Evolutionary conservation across 192 early-diverging fungal species (phyloP).

Genomic region (Coemansia sp.): DNA sequence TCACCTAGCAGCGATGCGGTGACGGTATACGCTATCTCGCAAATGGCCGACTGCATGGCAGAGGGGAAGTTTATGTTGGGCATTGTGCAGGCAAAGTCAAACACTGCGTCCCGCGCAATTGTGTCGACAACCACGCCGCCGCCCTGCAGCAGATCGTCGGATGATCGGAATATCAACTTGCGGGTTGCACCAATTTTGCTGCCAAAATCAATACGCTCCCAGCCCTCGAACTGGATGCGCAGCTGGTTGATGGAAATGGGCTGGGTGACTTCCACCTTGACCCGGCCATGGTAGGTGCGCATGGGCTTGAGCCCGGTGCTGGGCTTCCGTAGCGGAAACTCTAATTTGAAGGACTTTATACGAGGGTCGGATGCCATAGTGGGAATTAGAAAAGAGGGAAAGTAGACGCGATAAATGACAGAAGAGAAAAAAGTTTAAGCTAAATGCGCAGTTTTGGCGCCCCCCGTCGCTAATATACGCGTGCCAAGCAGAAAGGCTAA

Average conservation of each 20-base stretch:
- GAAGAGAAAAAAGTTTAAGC: constrained; percentile 4
- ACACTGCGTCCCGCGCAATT: constrained; percentile 20
- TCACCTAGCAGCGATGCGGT: constrained; percentile 33
- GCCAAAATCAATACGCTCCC: constrained; percentile 51
- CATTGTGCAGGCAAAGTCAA: constrained; percentile 47
- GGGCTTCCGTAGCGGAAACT: constrained; percentile 37
- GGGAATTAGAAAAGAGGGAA: constrained; percentile 1
- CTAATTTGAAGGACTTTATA: constrained; percentile 35
- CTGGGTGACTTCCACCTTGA: constrained; percentile 29
- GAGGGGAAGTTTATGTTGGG: constrained; percentile 51
- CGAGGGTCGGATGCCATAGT: constrained; percentile 32
- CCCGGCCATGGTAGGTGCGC: constrained; percentile 45
- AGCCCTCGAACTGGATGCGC: constrained; percentile 46
- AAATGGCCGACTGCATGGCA: constrained; percentile 51
- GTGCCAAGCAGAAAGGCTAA: constrained; percentile 1
- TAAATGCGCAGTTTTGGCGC: neutral
- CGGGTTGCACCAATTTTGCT: constrained; percentile 36
- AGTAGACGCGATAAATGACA: neutral
- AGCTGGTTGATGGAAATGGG: constrained; percentile 39
- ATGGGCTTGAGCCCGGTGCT: constrained; percentile 43
- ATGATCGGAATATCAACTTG: constrained; percentile 28
- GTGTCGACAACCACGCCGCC: constrained; percentile 23
- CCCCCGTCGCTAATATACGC: constrained; percentile 1
- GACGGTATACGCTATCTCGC: constrained; percentile 41
- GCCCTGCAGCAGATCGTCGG: constrained; percentile 37